Evolutionary conservation across 108 stramenopile genomes (phyloP), one percentile per base, ranked within the genome.

Genomic region (Cyclotella cryptica): DNA sequence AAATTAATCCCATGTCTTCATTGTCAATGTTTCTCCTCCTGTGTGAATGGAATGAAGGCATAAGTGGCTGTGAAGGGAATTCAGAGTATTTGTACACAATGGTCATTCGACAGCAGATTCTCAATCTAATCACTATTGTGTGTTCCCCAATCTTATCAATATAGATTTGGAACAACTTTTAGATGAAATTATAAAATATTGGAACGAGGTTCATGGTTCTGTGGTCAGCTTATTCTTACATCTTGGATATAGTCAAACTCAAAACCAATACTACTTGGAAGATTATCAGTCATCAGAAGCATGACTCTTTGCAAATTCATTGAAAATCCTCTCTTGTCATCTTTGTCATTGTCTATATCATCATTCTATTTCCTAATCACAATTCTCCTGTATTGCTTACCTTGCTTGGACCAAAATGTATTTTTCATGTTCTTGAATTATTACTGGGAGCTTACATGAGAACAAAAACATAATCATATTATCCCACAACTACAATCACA

Each of bases 31-130:
- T 17, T 49, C 47, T 49, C 47, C 3, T 49, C n/a, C 47, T 49
- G n/a, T 9, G 47, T n/a, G 47, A 49, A n/a, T 49, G 47, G 47
- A 49, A 49, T 49, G 47, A 49, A 3, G 47, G 47, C 47, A 49
- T 49, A 3, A n/a, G 47, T n/a, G 47, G 47, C n/a, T 3, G 47
- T 3, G 47, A 49, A 49, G 47, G 47, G 47, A 49, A n/a, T 49
- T 49, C n/a, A 17, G 47, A n/a, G 47, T 49, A n/a, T 49, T 49
- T 49, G 47, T 49, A n/a, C 47, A 49, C 9, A 3, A 49, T 3
- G n/a, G n/a, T 49, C n/a, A n/a, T 3, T n/a, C 9, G 18, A 49
- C 47, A 3, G 47, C 47, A 17, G n/a, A 7, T n/a, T 49, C 47
- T 3, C 47, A 49, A 49, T 49, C 3, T 9, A 49, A 49, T 49